phyloP scores from a whole-genome alignment of 805 yeast species.

The Metschnikowia peoriensis region DNA sequence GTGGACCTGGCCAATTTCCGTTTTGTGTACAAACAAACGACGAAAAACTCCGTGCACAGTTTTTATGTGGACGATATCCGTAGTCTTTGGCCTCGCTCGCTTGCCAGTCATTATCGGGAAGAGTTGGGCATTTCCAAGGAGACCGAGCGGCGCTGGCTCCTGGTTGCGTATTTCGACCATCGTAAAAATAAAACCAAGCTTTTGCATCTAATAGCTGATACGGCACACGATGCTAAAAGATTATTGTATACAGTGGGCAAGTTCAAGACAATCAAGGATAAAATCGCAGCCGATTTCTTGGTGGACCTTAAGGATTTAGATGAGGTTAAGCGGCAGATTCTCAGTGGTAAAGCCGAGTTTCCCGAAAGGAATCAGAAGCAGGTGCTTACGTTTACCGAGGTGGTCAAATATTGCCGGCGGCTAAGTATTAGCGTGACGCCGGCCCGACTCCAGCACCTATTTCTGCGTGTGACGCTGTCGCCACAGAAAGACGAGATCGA shows the following conservation, averaged over 20 bases:
- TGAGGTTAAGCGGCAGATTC: constrained; percentile 25
- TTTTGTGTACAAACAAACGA: constrained; percentile 46
- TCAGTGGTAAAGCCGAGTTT: constrained; percentile 22
- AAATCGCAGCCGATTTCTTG: constrained; percentile 53
- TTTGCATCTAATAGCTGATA: constrained; percentile 72
- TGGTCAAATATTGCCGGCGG: constrained; percentile 59
- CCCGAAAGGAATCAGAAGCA: constrained; percentile 25
- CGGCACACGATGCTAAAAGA: constrained; percentile 55
- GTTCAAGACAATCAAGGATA: constrained; percentile 60
- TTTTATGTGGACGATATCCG: constrained; percentile 60
- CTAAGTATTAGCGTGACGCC: constrained; percentile 71
- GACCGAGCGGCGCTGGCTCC: constrained; percentile 69
- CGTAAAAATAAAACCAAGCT: constrained; percentile 68
- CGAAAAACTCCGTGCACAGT: constrained; percentile 23
- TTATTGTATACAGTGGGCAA: constrained; percentile 58
- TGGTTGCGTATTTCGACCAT: constrained; percentile 66
- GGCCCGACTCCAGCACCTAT: constrained; percentile 47
- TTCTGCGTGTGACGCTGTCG: constrained; percentile 41
- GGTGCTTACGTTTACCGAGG: constrained; percentile 59
- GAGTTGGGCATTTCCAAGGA: constrained; percentile 74
- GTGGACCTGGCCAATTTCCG: constrained; percentile 55
- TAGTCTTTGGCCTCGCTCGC: constrained; percentile 58
- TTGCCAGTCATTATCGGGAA: constrained; percentile 83
- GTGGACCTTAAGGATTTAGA: constrained; percentile 39
- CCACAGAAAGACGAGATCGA: constrained; percentile 40